Percentiles rank a stretch among this genome's conserved stretches.
Conservation (phyloP, 176 grass and related monocot genomes). For the Musa schizocarpa region DNA sequence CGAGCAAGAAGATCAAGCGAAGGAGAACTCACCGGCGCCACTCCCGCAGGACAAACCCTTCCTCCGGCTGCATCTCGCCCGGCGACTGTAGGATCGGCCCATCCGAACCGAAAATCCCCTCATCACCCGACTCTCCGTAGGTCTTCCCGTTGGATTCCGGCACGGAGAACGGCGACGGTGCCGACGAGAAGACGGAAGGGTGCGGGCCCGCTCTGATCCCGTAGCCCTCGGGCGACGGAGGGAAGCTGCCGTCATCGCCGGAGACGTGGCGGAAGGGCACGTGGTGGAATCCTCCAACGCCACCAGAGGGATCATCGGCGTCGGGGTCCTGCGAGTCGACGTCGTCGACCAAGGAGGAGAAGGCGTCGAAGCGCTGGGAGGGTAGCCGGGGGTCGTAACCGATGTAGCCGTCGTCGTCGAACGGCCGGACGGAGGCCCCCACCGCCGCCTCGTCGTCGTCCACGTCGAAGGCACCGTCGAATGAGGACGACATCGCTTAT, state of each 20-base stretch:
- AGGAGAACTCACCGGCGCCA: slow-evolving; percentile 57
- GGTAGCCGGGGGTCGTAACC: slow-evolving; percentile 10
- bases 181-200: slow-evolving; percentile 15
- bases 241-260: slow-evolving; percentile 1
- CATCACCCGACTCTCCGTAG: slow-evolving; percentile 16
- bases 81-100: slow-evolving; percentile 50
- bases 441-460: neutral
- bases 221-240: slow-evolving; percentile 2
- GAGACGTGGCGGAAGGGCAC: slow-evolving; percentile 10
- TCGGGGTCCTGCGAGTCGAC: neutral
- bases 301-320: neutral
- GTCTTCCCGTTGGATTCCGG: slow-evolving; percentile 34
- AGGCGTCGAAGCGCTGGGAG: slow-evolving; percentile 13
- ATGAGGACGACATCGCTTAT: slow-evolving; percentile 6
- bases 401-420: slow-evolving; percentile 13
- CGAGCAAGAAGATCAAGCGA: neutral
- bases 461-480: neutral
- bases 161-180: slow-evolving; percentile 39
- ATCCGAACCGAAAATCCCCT: slow-evolving; percentile 24
- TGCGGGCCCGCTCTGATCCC: neutral
- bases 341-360: neutral
- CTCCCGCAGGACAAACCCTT: slow-evolving; percentile 56
- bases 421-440: neutral
- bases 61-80: slow-evolving; percentile 57
- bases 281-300: neutral